phyloP scores from a whole-genome alignment of 495 filamentous ascomycete species.

The Neurospora africana region DNA sequence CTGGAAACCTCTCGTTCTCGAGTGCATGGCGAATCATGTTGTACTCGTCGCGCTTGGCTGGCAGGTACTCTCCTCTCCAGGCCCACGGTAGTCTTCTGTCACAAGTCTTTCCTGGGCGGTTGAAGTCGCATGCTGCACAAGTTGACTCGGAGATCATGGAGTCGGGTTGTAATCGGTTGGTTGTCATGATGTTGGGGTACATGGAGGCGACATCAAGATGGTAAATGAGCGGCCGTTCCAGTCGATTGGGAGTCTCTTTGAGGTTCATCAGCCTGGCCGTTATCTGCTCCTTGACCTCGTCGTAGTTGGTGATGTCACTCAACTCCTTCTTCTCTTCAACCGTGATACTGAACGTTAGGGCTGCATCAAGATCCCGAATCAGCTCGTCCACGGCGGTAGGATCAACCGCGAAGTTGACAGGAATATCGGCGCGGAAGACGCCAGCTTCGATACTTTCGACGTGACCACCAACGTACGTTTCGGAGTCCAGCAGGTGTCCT shows the following conservation, averaged over 20 bases:
- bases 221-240: slow-evolving; percentile 86
- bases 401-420: slow-evolving; percentile 83
- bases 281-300: slow-evolving; percentile 84
- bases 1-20: slow-evolving; percentile 88
- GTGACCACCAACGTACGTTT: slow-evolving; percentile 97
- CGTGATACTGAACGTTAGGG: slow-evolving; percentile 79
- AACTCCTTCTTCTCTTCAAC: slow-evolving; percentile 93
- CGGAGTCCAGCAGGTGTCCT: slow-evolving; percentile 87
- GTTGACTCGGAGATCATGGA: slow-evolving; percentile 96
- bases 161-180: slow-evolving; percentile 92
- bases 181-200: slow-evolving; percentile 99
- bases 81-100: slow-evolving; percentile 93
- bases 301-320: slow-evolving; percentile 85
- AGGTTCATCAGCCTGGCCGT: slow-evolving; percentile 57
- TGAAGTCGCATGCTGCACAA: slow-evolving; percentile 97
- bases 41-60: slow-evolving; percentile 93
- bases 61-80: slow-evolving; percentile 96
- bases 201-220: slow-evolving; percentile 98
- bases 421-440: slow-evolving; percentile 92
- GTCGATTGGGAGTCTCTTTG: slow-evolving; percentile 68
- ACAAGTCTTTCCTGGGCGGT: slow-evolving; percentile 92
- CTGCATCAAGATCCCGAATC: slow-evolving; percentile 75
- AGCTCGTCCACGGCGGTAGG: slow-evolving; percentile 81
- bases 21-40: slow-evolving; percentile 95
- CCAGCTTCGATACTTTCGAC: slow-evolving; percentile 99